phyloP scores from a whole-genome alignment of 2,329 filamentous ascomycete genomes.

The Cercospora nicotianae region DNA sequence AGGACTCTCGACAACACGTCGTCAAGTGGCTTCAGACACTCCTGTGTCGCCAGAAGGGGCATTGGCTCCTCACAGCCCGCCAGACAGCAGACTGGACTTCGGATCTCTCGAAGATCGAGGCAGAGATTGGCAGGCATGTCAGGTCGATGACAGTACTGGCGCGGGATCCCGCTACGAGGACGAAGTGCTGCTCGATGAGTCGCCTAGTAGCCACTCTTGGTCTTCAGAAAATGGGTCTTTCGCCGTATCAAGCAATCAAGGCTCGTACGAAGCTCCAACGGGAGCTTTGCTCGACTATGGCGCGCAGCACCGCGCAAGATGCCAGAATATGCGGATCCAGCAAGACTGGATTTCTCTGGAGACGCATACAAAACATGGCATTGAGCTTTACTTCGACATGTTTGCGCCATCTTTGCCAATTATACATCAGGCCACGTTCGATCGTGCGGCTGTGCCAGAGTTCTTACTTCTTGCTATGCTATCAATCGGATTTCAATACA shows the following conservation, averaged over 20 bases:
- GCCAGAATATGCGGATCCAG: not conserved
- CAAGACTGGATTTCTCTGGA: not conserved
- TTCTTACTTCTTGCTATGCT: not conserved
- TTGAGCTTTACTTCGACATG: not conserved
- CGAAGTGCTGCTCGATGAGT: not conserved
- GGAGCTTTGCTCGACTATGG: not conserved
- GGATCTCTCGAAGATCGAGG: not conserved
- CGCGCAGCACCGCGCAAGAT: not conserved
- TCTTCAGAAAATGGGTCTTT: not conserved
- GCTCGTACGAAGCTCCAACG: not conserved
- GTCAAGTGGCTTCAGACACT: slow-evolving; percentile 41
- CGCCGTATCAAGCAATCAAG: not conserved
- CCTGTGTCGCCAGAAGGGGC: slow-evolving; percentile 38
- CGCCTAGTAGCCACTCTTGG: not conserved
- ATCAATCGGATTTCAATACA: not conserved
- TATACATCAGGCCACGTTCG: not conserved
- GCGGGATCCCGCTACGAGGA: not conserved
- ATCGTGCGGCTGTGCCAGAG: not conserved
- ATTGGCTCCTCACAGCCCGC: not conserved
- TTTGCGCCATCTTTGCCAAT: not conserved
- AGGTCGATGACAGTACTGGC: not conserved
- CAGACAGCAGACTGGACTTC: not conserved
- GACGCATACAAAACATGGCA: not conserved
- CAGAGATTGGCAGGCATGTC: not conserved
- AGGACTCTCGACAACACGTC: slow-evolving; percentile 34